phyloP scores from a whole-genome alignment of 257 asterid genomes.

The Rubia yunnanensis region DNA sequence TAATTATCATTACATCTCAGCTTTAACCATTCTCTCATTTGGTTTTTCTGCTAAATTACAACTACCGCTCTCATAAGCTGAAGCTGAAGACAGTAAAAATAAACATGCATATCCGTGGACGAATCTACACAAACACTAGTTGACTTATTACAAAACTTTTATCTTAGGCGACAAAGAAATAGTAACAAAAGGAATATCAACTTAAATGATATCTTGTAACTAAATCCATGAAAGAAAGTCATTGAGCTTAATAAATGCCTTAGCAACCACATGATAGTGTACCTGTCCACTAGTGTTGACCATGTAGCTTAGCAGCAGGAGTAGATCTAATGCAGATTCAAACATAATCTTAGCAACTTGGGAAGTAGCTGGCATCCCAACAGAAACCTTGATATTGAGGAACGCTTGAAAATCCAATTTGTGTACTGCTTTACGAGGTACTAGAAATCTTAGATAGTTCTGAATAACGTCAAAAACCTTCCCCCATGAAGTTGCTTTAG shows the following conservation, averaged over 20 bases:
- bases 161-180: background rate
- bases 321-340: constrained; percentile 75
- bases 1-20: background rate
- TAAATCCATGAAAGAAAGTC: background rate
- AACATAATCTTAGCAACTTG: constrained; percentile 87
- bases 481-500: constrained; percentile 66
- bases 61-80: background rate
- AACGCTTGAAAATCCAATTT: constrained; percentile 32
- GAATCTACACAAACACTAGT: background rate
- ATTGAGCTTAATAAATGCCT: background rate
- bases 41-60: background rate
- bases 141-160: background rate
- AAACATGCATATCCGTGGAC: background rate
- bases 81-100: background rate
- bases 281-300: constrained; percentile 88
- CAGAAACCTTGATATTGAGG: constrained; percentile 37
- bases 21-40: background rate
- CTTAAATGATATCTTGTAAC: background rate
- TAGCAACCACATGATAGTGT: constrained; percentile 22
- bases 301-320: constrained; percentile 79
- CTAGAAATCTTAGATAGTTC: constrained; percentile 64
- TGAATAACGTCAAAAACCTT: constrained; percentile 65
- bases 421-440: constrained; percentile 62
- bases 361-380: constrained; percentile 71
- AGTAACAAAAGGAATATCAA: background rate